Evolutionary conservation across 2,329 filamentous ascomycete species (phyloP).

Genomic region (Phoma sp.): DNA sequence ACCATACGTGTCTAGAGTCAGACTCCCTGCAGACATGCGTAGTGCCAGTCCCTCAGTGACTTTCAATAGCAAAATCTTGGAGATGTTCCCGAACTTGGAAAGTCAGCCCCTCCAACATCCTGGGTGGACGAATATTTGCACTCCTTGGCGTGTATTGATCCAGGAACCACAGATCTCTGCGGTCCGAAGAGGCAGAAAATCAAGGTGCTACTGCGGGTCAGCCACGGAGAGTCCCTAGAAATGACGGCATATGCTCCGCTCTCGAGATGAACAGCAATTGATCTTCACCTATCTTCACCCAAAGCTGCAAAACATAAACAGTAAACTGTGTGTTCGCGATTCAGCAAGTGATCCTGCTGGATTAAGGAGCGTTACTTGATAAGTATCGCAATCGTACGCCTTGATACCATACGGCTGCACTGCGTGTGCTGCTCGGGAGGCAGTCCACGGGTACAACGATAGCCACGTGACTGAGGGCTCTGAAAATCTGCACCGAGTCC

Average conservation of each 20-base stretch:
- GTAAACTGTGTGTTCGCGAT: not conserved
- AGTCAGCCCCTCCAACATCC: not conserved
- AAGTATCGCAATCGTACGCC: not conserved
- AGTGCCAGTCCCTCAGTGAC: too few species aligned
- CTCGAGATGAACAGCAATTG: not conserved
- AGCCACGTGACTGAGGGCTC: too few species aligned
- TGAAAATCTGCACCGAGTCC: not conserved
- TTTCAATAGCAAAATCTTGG: not conserved
- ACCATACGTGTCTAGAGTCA: not conserved
- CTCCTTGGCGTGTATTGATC: not conserved
- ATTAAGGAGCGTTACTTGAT: not conserved
- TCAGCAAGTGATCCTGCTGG: not conserved
- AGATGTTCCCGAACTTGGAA: not conserved
- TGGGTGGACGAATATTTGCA: not conserved
- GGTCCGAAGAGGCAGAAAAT: conserved; percentile 3
- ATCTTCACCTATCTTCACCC: not conserved
- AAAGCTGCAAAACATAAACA: conserved; percentile 3
- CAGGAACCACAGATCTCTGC: conserved; percentile 1
- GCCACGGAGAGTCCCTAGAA: not conserved
- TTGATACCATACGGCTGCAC: too few species aligned
- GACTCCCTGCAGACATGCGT: not conserved
- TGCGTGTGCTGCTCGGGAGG: too few species aligned
- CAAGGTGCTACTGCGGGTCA: conserved; percentile 14
- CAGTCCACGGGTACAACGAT: not conserved
- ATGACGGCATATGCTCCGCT: conserved; percentile 16